Conservation (phyloP, 2,329 filamentous ascomycete species). For the Pestalotiopsis sp. region DNA sequence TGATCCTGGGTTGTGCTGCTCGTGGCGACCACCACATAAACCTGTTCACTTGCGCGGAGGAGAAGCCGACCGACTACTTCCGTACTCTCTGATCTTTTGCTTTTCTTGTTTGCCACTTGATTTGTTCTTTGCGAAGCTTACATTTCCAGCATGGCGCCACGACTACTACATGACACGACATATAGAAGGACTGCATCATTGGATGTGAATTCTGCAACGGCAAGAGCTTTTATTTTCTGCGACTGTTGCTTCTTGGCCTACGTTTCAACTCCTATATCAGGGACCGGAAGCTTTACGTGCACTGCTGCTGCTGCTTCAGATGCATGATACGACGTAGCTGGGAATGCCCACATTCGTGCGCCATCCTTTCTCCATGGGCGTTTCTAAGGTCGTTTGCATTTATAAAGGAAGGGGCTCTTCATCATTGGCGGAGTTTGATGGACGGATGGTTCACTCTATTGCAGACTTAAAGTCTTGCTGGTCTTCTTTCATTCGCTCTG, state of each 20-base stretch:
- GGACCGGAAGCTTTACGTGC: neutral
- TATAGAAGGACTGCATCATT: neutral
- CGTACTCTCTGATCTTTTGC: neutral
- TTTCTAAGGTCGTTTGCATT: neutral
- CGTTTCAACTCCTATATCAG: neutral
- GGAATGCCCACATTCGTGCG: neutral
- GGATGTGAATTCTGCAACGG: neutral
- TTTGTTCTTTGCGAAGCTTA: neutral
- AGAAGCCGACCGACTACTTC: slow-evolving; percentile 14
- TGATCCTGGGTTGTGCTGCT: slow-evolving; percentile 86
- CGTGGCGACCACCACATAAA: slow-evolving; percentile 90
- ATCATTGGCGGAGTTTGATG: slow-evolving; percentile 4
- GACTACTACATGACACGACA: neutral
- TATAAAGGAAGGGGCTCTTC: neutral
- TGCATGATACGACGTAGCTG: neutral
- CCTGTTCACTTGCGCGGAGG: slow-evolving; percentile 73
- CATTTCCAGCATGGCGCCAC: neutral
- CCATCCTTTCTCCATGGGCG: neutral
- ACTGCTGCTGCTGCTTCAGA: neutral
- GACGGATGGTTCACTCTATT: neutral
- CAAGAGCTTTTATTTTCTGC: neutral
- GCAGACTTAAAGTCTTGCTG: neutral
- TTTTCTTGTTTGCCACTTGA: neutral
- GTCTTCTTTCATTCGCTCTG: neutral
- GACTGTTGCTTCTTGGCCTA: neutral